phyloP scores from a whole-genome alignment of 164 flowering plant genomes.

The Annona cherimola region DNA sequence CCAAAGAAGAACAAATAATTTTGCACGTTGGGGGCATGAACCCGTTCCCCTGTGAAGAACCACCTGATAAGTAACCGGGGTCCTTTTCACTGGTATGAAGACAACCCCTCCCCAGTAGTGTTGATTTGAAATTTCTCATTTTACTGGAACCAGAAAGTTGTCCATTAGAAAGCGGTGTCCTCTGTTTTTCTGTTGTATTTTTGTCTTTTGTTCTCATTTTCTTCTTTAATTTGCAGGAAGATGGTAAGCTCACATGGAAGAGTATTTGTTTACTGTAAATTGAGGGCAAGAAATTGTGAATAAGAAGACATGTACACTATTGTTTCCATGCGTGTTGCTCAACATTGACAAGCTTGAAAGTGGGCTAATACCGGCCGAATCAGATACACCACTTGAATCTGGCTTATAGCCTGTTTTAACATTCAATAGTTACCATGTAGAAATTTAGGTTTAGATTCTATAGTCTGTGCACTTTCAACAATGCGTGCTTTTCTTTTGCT shows the following conservation, averaged over 20 bases:
- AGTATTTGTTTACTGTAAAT: conserved; percentile 14
- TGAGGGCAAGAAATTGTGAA: conserved; percentile 34
- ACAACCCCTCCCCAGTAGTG: too few relatives aligned
- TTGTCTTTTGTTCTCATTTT: too few relatives aligned
- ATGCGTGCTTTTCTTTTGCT: not conserved
- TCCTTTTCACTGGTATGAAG: too few relatives aligned
- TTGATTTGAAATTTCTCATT: too few relatives aligned
- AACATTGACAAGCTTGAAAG: conserved; percentile 20
- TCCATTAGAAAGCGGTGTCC: too few relatives aligned
- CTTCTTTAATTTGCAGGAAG: conserved; percentile 25
- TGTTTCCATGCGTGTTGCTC: conserved; percentile 26
- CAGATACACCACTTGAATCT: not conserved
- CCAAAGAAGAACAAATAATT: too few relatives aligned
- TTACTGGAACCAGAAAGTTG: too few relatives aligned
- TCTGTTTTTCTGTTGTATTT: too few relatives aligned
- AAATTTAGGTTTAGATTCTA: not conserved
- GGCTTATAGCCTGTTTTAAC: not conserved
- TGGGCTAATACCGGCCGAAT: conserved; percentile 2
- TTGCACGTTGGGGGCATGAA: too few relatives aligned
- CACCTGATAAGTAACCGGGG: too few relatives aligned
- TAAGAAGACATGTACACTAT: conserved; percentile 39
- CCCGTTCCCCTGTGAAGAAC: too few relatives aligned
- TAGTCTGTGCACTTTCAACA: not conserved
- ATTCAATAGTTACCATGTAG: conserved; percentile 1
- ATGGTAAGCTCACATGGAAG: not conserved